Percentiles rank a stretch among this genome's conserved stretches.
Conservation (phyloP, 257 asterid species). For the Rubia yunnanensis region DNA sequence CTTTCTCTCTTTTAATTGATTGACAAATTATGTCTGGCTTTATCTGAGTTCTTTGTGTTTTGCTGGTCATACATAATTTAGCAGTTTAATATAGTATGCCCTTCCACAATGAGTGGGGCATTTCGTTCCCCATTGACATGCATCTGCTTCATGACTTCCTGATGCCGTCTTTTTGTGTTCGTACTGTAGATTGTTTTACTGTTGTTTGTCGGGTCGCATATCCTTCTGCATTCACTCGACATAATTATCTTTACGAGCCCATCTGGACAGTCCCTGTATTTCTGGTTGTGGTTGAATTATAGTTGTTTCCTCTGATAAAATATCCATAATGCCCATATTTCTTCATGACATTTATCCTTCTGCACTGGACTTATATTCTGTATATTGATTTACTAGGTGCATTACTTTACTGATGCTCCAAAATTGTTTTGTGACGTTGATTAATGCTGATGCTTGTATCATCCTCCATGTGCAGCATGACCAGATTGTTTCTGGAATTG, state of each 20-base stretch:
- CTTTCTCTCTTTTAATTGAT: not conserved
- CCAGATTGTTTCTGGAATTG: slow-evolving; percentile 95
- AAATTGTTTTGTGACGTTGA: not conserved
- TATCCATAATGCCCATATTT: not conserved
- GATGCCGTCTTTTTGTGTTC: not conserved
- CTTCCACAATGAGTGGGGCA: not conserved
- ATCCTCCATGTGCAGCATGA: slow-evolving; percentile 58
- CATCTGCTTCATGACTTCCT: not conserved
- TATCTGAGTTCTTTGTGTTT: not conserved
- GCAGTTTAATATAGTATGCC: not conserved
- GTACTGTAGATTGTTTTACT: not conserved
- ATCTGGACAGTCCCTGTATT: not conserved
- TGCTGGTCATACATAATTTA: not conserved
- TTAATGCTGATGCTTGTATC: not conserved
- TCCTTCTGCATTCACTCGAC: not conserved
- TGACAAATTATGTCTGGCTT: not conserved
- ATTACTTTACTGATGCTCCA: not conserved
- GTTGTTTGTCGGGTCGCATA: not conserved
- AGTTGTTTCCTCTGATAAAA: not conserved
- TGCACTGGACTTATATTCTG: not conserved
- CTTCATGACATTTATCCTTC: not conserved
- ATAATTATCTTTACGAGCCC: not conserved
- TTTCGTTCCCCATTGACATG: not conserved
- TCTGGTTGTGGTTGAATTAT: not conserved
- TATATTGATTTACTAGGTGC: not conserved